These are phyloP conservation scores for Lepidium africanum DNA, from an alignment of 345 rosid species.

Conservation along the genomic window DNA sequence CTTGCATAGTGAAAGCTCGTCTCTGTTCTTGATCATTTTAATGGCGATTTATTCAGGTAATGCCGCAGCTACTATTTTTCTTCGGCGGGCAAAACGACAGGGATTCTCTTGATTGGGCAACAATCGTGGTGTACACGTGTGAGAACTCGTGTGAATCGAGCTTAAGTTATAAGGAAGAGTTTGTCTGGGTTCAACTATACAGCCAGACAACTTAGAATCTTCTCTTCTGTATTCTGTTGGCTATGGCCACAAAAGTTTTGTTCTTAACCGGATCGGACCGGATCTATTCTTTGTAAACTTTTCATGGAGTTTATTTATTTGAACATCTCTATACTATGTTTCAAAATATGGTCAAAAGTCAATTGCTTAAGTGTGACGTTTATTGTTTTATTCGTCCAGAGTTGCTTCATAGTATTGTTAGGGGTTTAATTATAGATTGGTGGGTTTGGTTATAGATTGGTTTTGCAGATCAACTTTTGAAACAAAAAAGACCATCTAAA, in stretches of 20 bases:
- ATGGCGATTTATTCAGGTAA: slow-evolving; percentile 36
- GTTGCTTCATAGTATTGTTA: too few relatives aligned
- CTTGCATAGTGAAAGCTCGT: neutral
- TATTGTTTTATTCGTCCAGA: too few relatives aligned
- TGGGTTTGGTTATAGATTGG: too few relatives aligned
- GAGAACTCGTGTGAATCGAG: slow-evolving; percentile 63
- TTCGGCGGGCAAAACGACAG: slow-evolving; percentile 55
- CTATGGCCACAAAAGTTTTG: slow-evolving; percentile 14
- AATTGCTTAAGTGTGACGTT: too few relatives aligned
- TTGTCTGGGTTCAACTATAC: slow-evolving; percentile 71
- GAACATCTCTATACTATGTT: neutral
- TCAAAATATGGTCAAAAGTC: too few relatives aligned
- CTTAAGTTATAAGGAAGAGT: slow-evolving; percentile 60
- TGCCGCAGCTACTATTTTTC: slow-evolving; percentile 78
- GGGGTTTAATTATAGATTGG: too few relatives aligned
- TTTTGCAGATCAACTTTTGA: too few relatives aligned
- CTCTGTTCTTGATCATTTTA: neutral
- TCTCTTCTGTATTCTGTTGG: neutral
- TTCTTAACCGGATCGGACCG: neutral
- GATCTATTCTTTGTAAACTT: neutral
- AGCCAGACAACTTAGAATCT: slow-evolving; percentile 19
- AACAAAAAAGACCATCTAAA: too few relatives aligned
- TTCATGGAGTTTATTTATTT: neutral
- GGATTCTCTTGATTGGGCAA: slow-evolving; percentile 87
- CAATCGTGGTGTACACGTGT: slow-evolving; percentile 65